Base-by-base conservation (phyloP, 148 eudicot species). In the Persicaria maculosa region DNA sequence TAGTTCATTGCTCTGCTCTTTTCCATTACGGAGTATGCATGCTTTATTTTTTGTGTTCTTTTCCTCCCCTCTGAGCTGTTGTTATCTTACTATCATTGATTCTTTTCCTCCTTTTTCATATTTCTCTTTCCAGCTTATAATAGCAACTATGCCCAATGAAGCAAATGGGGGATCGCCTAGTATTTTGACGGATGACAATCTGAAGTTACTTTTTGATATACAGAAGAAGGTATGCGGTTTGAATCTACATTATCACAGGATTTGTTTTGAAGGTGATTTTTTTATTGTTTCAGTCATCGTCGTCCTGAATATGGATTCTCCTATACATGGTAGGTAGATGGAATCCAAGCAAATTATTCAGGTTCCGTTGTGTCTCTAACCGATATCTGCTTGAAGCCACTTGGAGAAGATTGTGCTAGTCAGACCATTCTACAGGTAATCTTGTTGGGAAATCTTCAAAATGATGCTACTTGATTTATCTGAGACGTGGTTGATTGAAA, bases 351-450 rank as follows among this genome's bases (percentile, higher is more conserved):
- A 57, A 90, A 88, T 80, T 84, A 76, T 88, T 86, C 91, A 69
- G 99, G 95, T 68, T 82, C 93, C 76, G 54, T 79, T 77, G 83
- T 92, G 72, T 83, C 95, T 70, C 80, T 96, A 68, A 83, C 83
- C 40, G 99, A 96, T 82, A 96, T 96, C 79, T 96, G 99, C 83
- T 68, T 86, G 86, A 96, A 92, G 92, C 99, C 99, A 71, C 94
- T 96, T 68, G 99, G 97, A 62, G 84, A 84, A 77, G 99, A 89
- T 84, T 96, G 99, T 89, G 99, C 97, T 62, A 92, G 95, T 79
- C 99, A 96, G 79, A 96, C 91, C 83, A 84, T 92, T 82, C 79
- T 96, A 71, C 99, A 96, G 97, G 99, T 96, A 78, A 65, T 65
- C 46, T 65, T 65, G 70, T 40, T 65, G 46, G 47, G 70, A 7